Base-by-base conservation (phyloP, 164 flowering plant genomes). In the Aristolochia fimbriata region DNA sequence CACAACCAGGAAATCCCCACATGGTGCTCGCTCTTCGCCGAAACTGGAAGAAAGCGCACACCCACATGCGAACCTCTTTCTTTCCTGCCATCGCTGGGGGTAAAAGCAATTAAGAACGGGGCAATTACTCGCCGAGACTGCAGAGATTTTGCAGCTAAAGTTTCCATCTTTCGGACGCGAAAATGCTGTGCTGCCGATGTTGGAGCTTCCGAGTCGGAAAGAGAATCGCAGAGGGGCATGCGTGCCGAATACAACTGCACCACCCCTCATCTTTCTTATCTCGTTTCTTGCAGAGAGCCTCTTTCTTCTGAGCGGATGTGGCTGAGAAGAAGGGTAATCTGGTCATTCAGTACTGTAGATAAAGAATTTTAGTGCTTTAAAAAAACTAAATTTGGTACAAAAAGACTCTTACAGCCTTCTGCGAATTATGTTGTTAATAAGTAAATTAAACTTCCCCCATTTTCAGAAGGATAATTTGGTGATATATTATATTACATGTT, bases 1-100 rank as follows among this genome's bases (percentile, higher is more conserved):
- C 21, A 86, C 87, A 51, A 88, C 96, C 20, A 86, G 57, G 53
- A 82, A 83, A 14, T 71, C 80, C 24, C 62, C 73, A 10, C 62
- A 65, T 0, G 57, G 47, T 41, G 58, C 13, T 47, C 58, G 51
- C 5, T 24, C 15, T 21, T 23, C 63, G 30, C 41, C 22, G 19
- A 51, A 61, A 47, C 17, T 33, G 5, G 62, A 55, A 51, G 59
- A 65, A 51, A 24, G 27, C 6, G 37, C 16, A 46, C 46, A 51
- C 50, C 64, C 59, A 54, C 63, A 58, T n/a, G 20, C 45, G 61
- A 23, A 49, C n/a, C 24, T 58, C 60, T 10, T 24, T 25, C n/a
- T 31, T 14, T 52, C 46, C 59, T 17, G 16, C 51, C 20, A 46
- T 51, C 51, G 46, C 17, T 14, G 6, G 27, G 43, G 43, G 12